A percentile compares a stretch with the other conserved stretches of the same genome.
phyloP scores from a whole-genome alignment of 805 yeast species.

The Wickerhamiella qilinensis region DNA sequence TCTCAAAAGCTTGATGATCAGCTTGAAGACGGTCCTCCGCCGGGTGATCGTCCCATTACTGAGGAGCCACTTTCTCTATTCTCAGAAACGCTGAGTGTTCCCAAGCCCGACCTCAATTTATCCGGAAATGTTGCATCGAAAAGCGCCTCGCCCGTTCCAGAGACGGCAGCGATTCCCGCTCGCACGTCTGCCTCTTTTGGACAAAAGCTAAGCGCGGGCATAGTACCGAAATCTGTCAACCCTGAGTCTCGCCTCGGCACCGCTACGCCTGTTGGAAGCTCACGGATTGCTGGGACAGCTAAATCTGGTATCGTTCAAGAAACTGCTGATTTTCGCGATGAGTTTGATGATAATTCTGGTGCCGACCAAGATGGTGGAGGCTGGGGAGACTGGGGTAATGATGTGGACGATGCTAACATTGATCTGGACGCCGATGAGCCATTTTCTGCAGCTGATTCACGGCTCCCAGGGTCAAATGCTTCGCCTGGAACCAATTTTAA shows the following conservation, averaged over 20 bases:
- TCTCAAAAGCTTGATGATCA: slow-evolving; percentile 22
- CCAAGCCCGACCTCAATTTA: not conserved
- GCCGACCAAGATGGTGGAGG: not conserved
- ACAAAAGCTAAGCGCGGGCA: too few relatives aligned
- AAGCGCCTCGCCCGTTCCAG: not conserved
- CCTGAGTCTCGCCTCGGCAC: too few relatives aligned
- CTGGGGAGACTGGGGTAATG: not conserved
- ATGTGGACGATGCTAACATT: too few relatives aligned
- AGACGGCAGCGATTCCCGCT: not conserved
- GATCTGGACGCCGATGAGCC: too few relatives aligned
- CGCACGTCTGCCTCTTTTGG: too few relatives aligned
- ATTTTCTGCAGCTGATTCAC: too few relatives aligned
- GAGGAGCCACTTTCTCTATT: not conserved
- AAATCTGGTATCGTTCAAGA: slow-evolving; percentile 7
- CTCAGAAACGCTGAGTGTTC: not conserved
- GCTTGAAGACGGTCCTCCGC: slow-evolving; percentile 7
- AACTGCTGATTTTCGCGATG: slow-evolving; percentile 1
- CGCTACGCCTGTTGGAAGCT: too few relatives aligned
- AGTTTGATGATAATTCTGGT: not conserved
- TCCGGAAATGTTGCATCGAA: not conserved
- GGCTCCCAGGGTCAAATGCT: too few relatives aligned
- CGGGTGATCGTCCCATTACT: slow-evolving; percentile 6
- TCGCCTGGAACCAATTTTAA: too few relatives aligned
- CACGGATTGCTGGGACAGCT: too few relatives aligned
- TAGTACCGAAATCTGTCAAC: too few relatives aligned